Evolutionary conservation across 345 rosid genomes (phyloP), one percentile per base, ranked within the genome.

Genomic region (Bruguiera parviflora): DNA sequence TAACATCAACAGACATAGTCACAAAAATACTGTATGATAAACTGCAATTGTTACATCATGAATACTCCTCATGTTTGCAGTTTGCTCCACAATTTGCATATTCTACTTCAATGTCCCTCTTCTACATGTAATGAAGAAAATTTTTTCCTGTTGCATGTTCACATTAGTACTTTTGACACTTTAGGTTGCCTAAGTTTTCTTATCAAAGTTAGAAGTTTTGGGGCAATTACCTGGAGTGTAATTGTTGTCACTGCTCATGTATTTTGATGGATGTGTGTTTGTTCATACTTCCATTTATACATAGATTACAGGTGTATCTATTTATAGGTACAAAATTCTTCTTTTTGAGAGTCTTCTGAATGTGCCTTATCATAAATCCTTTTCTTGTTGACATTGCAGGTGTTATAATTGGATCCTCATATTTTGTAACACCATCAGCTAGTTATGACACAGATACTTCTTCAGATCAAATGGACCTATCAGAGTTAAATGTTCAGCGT

Each of bases 401-500:
- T 71, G 69, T 85, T 68, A 62, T 90, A 53, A 52, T 85, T 57
- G 96, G 98, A 68, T 79, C 67, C 64, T 88, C 98, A 75, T 81
- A 81, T 72, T 61, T 85, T 76, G 92, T 84, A 65, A 83, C 81
- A 73, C 98, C 98, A 78, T 79, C 90, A 25, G 79, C 82, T 80
- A 80, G 83, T 72, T 80, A 84, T 43, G 93, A 85, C 78, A 75
- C 85, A 57, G 96, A 79, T 58, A 78, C 75, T 67, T 73, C 77
- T 71, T 82, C 85, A 61, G 87, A 82, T 67, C 86, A 88, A 72
- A 82, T 75, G 73, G 85, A 87, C 79, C 88, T 76, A 70, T 63
- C 86, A 72, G 96, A 89, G 51, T 51, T 87, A 77, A 93, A 93
- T 77, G 63, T 78, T 80, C 89, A 90, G 82, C 47, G 96, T 90